Base-by-base conservation (phyloP, 2,329 filamentous ascomycete species). In the Epichloe brachyelytri region DNA sequence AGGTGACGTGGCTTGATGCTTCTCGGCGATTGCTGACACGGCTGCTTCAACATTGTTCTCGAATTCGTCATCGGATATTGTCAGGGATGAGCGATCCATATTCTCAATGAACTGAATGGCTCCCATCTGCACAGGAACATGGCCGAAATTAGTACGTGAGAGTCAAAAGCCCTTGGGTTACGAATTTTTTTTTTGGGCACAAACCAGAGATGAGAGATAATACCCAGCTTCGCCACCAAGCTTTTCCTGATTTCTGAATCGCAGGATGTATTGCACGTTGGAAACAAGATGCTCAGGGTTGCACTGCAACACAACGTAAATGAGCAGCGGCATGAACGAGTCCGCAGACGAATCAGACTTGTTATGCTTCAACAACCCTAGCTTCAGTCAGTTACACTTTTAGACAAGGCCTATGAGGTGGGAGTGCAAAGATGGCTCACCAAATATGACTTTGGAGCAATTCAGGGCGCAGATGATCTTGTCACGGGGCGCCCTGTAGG, bases 391-490 rank as follows among this genome's bases (percentile, higher is more conserved):
- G 49, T 30, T 22, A 36, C 14, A 26, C 14, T 38, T 15, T 17
- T 19, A 15, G 12, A 26, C 22, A 36, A 36, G 34, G 30, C 41
- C 30, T 43, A n/a, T 33, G 22, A 19, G 37, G 30, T 30, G 30
- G 30, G 7, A 4, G 14, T 7, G 8, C 43, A 12, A 37, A n/a
- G 6, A 8, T 4, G 19, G 60, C 76, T 58, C 68, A 88, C 86
- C 93, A 67, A 98, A 97, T 56, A 98, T 97, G 56, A 98, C 94
- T 69, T 98, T 98, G 79, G 93, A 98, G 71, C 90, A 96, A 69
- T 98, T 98, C 51, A 98, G 72, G 44, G 97, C 88, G 66, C 93
- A 98, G 47, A 98, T 97, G 51, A 98, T 93, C 69, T 98, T 98
- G 72, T 98, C 93, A 59, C 93, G 76, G 4, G 93, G 93, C n/a